phyloP scores from a whole-genome alignment of 805 yeast genomes.

The Schwanniomyces pseudopolymorphus region DNA sequence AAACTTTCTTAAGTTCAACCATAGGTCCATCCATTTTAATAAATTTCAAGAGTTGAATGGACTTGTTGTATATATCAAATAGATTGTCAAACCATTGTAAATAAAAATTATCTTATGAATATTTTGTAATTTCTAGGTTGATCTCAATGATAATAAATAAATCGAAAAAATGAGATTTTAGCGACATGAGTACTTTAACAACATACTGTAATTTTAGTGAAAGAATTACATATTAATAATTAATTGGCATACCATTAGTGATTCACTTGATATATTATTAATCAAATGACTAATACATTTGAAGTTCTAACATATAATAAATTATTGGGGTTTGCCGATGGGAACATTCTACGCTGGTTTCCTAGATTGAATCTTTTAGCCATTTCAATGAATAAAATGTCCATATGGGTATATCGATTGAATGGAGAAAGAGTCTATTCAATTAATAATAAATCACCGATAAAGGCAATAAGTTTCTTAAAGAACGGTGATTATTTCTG shows the following conservation, averaged over 20 bases:
- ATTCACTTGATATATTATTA: too few relatives aligned
- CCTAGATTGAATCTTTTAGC: slow-evolving; percentile 56
- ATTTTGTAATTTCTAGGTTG: background rate
- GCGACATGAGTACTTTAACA: too few relatives aligned
- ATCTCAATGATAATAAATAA: too few relatives aligned
- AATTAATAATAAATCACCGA: slow-evolving; percentile 34
- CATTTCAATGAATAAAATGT: slow-evolving; percentile 49
- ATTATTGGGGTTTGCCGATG: slow-evolving; percentile 31
- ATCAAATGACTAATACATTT: background rate
- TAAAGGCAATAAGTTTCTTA: slow-evolving; percentile 30
- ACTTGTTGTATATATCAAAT: slow-evolving; percentile 4
- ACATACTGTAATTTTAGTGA: too few relatives aligned
- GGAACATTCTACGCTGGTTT: slow-evolving; percentile 44
- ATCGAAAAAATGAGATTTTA: too few relatives aligned
- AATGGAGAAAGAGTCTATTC: slow-evolving; percentile 56
- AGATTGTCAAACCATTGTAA: background rate
- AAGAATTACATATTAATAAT: too few relatives aligned
- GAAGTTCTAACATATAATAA: slow-evolving; percentile 8
- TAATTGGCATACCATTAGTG: background rate
- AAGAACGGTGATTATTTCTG: slow-evolving; percentile 42
- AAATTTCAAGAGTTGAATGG: slow-evolving; percentile 25
- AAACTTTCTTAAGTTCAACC: slow-evolving; percentile 65
- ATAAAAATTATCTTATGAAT: background rate
- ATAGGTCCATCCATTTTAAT: slow-evolving; percentile 80
- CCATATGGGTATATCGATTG: slow-evolving; percentile 51